Base-by-base conservation (phyloP, 495 filamentous ascomycete genomes). In the Penicillium silybi region DNA sequence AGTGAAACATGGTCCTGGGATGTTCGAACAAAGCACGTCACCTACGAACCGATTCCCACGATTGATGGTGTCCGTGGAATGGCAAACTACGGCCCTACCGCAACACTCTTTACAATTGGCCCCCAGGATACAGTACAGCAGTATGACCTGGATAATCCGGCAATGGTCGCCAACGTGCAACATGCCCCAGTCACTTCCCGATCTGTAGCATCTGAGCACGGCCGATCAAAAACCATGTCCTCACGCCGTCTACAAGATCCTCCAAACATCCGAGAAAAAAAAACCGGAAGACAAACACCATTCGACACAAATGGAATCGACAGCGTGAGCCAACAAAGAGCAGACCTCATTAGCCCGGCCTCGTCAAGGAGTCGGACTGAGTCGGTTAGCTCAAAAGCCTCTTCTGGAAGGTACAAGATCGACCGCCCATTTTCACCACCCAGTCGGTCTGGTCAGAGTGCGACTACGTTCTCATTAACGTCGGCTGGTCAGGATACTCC, bases 1-100 rank as follows among this genome's bases (percentile, higher is more conserved):
- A 98, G 93, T 45, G 87, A 93, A 75, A 96, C 92, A 47, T 85
- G 86, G 62, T 83, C 89, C 34, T 97, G 93, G 92, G 93, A 98
- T 77, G 93, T 98, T 50, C 80, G 90, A 57, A 98, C 95, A 9
- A 98, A 97, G 65, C 87, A 92, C 55, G 88, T 97, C 50, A 86
- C 91, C 13, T 95, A 82, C 68, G 91, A 96, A 56, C 77, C 80
- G 41, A 88, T 98, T 39, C 88, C 90, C 25, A 97, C 91, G 6
- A 79, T 92, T 17, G 87, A 90, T 5, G 83, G 85, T 27, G 82
- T 96, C 43, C 81, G 80, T 40, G 93, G 88, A 22, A 76, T 98
- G 19, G 85, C 90, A 20, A 87, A 90, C 53, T 96, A 92, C 68
- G 93, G 93, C 0, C 87, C 91, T 1, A 88, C 85, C 1, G 92